phyloP scores from a whole-genome alignment of 2,329 filamentous ascomycete species.

The Lachnellula hyalina region DNA sequence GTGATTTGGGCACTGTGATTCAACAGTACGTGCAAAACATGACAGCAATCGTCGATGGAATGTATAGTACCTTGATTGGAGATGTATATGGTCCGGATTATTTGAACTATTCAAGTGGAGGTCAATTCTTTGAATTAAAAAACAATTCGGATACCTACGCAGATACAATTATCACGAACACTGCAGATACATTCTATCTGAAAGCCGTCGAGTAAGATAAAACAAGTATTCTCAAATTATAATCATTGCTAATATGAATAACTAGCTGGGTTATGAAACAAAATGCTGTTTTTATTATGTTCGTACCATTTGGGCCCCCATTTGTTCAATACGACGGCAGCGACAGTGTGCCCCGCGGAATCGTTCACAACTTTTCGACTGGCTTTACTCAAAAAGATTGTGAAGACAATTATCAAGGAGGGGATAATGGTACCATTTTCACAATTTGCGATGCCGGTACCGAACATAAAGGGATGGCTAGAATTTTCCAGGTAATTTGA shows the following conservation, averaged over 20 bases:
- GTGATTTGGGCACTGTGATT: not conserved
- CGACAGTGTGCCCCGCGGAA: no score
- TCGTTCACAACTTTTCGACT: not conserved
- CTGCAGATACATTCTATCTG: not conserved
- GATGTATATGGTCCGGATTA: not conserved
- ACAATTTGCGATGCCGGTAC: not conserved
- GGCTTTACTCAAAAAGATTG: not conserved
- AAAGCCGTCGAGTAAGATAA: not conserved
- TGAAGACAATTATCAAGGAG: not conserved
- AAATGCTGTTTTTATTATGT: not conserved
- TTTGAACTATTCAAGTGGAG: not conserved
- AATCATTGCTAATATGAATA: not conserved
- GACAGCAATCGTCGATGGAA: not conserved
- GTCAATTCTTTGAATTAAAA: no score
- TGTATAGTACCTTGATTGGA: not conserved
- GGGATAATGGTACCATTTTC: not conserved
- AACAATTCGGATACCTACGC: no score
- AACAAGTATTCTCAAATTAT: no score
- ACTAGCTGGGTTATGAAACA: not conserved
- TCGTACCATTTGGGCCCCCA: not conserved
- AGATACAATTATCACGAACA: not conserved
- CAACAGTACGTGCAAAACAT: not conserved
- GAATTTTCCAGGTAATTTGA: not conserved
- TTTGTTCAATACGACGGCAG: not conserved
- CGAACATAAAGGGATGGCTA: not conserved